Evolutionary conservation across 352 stramenopile genomes (phyloP).

Genomic region (Discostella stelligera): DNA sequence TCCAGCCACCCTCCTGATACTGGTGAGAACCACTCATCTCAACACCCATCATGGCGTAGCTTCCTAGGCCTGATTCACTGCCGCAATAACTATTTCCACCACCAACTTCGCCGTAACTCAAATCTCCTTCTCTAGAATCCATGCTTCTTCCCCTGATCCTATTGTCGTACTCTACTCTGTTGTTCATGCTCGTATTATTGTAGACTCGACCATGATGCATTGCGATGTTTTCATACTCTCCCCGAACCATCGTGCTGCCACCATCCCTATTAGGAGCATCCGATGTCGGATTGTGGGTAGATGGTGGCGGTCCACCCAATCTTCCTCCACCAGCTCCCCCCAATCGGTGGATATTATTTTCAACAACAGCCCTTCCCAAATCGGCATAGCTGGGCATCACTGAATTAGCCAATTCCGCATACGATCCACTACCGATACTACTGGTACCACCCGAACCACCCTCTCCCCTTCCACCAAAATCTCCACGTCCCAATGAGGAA

Average conservation of each 20-base stretch:
- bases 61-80: conserved; percentile 6
- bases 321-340: background rate
- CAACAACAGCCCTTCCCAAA: conserved; percentile 1
- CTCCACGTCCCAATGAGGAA: background rate
- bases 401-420: conserved; percentile 9
- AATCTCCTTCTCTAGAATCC: background rate
- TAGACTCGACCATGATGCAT: background rate
- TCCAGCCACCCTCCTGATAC: background rate
- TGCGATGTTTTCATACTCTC: background rate
- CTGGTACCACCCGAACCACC: background rate
- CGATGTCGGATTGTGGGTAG: too few relatives aligned
- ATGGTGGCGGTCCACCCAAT: background rate
- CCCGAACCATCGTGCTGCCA: background rate
- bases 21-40: conserved; percentile 6
- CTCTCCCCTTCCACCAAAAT: background rate
- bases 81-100: background rate
- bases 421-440: background rate
- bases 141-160: background rate
- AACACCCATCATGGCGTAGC: conserved; percentile 20
- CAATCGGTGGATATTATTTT: background rate
- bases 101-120: background rate
- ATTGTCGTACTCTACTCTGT: background rate
- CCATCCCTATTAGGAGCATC: too few relatives aligned
- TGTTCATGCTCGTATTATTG: background rate
- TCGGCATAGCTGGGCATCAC: background rate